Evolutionary conservation across 2,329 filamentous ascomycete genomes (phyloP), one percentile per base, ranked within the genome.

Genomic region (Fusarium temperatum): DNA sequence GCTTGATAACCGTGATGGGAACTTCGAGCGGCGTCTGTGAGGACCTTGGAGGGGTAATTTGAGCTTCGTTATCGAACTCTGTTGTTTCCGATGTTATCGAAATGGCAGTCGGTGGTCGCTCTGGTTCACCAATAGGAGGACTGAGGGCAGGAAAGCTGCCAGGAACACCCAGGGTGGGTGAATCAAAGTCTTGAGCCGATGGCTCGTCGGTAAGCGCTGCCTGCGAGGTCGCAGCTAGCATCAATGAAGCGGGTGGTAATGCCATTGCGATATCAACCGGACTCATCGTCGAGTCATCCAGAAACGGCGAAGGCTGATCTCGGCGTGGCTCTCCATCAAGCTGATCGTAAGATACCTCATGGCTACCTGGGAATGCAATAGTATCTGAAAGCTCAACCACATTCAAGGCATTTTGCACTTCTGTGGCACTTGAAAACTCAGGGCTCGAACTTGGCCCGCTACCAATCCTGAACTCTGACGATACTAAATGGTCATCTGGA

Each of bases 41-140:
- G 48, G 82, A 83, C 22, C 84, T 76, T 2, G 86, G 83, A 3
- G 87, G 83, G 51, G 90, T 88, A 4, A 87, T 89, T 78, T 94
- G 92, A 28, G 90, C 87, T 75, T 94, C 92, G n/a, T 86, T 87
- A 74, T 95, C 93, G 74, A 94, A 93, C 76, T 93, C 91, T 1
- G 92, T 94, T 13, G 87, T 87, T 47, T 87, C 87, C n/a, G 90
- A 91, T 11, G 83, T 83, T 53, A 83, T 83, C 11, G 92, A 93
- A 20, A 89, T 79, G 7, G 91, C 88, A 22, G 91, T 92, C 38
- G 81, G 81, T 5, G 90, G 90, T 38, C 84, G 82, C 48, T 88
- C 84, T 36, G 90, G 86, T 18, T 81, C 78, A 26, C 83, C 82
- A 15, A 80, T 72, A 5, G 81, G 78, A 51, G 83, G 82, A 30